Conservation (phyloP, 2,329 filamentous ascomycete genomes). For the Verticillium dahliae region DNA sequence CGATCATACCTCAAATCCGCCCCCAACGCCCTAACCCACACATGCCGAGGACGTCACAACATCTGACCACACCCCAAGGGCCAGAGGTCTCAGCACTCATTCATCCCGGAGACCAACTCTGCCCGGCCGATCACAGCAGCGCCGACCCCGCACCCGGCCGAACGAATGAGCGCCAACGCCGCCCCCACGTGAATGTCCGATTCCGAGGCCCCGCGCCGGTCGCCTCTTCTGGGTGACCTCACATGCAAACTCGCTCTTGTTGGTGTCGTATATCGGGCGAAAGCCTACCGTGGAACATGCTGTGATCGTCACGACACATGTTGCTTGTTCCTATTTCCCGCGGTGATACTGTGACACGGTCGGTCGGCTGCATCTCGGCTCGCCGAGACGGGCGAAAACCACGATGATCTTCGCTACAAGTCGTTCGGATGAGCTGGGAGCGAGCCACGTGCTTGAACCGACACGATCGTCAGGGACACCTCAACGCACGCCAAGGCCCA, state of each 20-base stretch:
- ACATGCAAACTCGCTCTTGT: neutral
- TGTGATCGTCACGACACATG: neutral
- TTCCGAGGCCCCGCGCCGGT: neutral
- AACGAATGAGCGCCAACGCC: neutral
- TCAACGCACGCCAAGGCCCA: neutral
- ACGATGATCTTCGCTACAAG: neutral
- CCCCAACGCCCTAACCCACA: too few relatives aligned
- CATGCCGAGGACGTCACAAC: too few relatives aligned
- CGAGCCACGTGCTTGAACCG: neutral
- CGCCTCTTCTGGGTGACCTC: neutral
- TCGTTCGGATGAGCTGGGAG: neutral
- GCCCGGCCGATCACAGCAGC: neutral
- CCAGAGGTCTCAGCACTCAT: too few relatives aligned
- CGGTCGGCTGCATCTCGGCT: neutral
- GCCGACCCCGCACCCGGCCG: neutral
- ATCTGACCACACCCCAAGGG: too few relatives aligned
- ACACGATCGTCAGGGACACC: neutral
- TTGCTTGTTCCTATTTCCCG: neutral
- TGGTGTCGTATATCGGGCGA: neutral
- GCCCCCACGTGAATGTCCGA: neutral
- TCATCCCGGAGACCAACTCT: too few relatives aligned
- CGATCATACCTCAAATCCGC: too few relatives aligned
- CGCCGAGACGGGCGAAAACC: neutral
- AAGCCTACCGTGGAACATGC: neutral
- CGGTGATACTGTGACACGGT: neutral